phyloP scores from a whole-genome alignment of 495 filamentous ascomycete genomes.

The Astrothelium subdiscretum region DNA sequence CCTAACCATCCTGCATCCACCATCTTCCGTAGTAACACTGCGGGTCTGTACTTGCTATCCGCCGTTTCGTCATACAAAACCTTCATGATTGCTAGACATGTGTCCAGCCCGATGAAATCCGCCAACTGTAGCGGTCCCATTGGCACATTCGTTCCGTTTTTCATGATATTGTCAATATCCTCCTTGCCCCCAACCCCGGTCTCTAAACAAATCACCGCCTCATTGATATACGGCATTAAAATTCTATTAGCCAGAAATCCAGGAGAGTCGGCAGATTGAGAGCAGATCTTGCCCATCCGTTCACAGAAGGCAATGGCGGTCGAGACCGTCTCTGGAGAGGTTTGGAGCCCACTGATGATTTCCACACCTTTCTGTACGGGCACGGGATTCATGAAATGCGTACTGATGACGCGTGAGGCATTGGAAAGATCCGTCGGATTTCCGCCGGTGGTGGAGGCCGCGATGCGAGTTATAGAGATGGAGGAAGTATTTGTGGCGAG shows the following conservation, averaged over 20 bases:
- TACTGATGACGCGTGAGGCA: constrained; percentile 80
- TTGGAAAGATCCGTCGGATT: constrained; percentile 69
- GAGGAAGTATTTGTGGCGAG: constrained; percentile 96
- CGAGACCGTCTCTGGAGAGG: constrained; percentile 65
- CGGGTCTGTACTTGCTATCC: constrained; percentile 88
- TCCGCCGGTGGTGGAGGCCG: constrained; percentile 62
- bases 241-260: constrained; percentile 96
- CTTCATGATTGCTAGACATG: constrained; percentile 93
- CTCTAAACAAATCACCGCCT: constrained; percentile 92
- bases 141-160: constrained; percentile 95
- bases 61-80: constrained; percentile 85
- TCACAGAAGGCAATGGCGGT: constrained; percentile 79
- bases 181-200: constrained; percentile 79
- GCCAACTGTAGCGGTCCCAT: constrained; percentile 93
- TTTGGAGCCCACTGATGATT: constrained; percentile 90
- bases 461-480: constrained; percentile 94
- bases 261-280: constrained; percentile 74
- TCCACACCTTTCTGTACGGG: constrained; percentile 96
- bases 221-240: constrained; percentile 98
- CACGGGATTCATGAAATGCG: constrained; percentile 99
- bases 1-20: constrained; percentile 97
- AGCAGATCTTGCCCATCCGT: constrained; percentile 86
- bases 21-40: constrained; percentile 80
- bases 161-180: constrained; percentile 96
- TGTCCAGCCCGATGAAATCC: constrained; percentile 96